Evolutionary conservation across 1,139 yeast genomes (phyloP), one percentile per base, ranked within the genome.

Genomic region (Taiozyma sp.): DNA sequence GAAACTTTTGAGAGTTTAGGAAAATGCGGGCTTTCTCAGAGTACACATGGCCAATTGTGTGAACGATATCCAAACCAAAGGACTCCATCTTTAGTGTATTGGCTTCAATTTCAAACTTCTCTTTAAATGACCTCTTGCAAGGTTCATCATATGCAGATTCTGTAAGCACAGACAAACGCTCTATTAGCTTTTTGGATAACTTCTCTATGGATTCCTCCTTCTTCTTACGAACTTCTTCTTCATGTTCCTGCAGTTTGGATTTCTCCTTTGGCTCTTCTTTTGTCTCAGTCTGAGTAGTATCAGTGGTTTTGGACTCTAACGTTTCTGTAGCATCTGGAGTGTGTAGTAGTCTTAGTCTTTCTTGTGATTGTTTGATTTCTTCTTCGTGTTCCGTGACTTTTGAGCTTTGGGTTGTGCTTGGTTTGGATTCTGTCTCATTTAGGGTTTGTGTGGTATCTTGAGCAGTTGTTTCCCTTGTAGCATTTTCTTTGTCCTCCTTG

Each of bases 1-100:
- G 75, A 56, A 87, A 80, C 52, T 85, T 83, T 62, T 88, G 96
- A 34, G 90, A 80, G 62, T 82, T 82, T 49, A 83, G 61, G 54
- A 71, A 78, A 16, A 81, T 72, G 43, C 73, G 69, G 2, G 80
- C 88, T 62, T 89, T 89, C 58, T 85, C 76, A 57, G 76, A 75
- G 67, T 91, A 91, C 9, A 88, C 81, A 41, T 77, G 73, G 19
- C 98, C 98, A 52, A 91, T 81, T 1, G 96, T 79, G 64, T 91
- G 97, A 52, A 93, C 76, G 45, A 91, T 85, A 65, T 91, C 96
- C 48, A 90, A 72, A 9, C 98, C 98, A 70, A 91, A 93, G 48
- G 96, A 88, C 68, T 91, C 98, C 87, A 89, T 83, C 65, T 91
- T 91, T 55, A 93, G 77, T 45, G 86, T 77, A 62, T 90, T 95